Percentiles rank a stretch among this genome's conserved stretches.
phyloP scores from a whole-genome alignment of 225 moss, liverwort and hornwort species.

The Climacium dendroides region DNA sequence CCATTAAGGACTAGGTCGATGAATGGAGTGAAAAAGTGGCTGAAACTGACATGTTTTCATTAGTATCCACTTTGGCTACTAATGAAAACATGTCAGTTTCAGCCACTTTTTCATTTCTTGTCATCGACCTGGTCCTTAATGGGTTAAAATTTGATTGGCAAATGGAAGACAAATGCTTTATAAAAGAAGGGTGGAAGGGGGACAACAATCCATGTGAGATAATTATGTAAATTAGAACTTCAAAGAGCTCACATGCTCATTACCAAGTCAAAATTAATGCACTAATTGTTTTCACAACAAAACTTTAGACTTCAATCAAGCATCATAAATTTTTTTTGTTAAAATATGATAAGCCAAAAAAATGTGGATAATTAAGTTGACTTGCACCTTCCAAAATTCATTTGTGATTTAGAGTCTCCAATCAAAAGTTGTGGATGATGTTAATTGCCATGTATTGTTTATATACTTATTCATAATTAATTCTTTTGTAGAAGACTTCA shows the following conservation, averaged over 20 bases:
- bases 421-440: neutral
- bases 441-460: neutral
- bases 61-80: no score
- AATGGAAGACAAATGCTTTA: no score
- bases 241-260: neutral
- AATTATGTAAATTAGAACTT: neutral
- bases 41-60: no score
- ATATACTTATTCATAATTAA: neutral
- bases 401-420: neutral
- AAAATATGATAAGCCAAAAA: neutral
- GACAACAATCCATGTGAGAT: neutral
- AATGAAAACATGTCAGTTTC: no score
- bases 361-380: fast-evolving
- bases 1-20: no score
- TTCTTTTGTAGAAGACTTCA: no score
- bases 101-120: no score
- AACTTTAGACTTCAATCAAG: neutral
- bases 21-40: no score
- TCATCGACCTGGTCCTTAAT: no score
- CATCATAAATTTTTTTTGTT: fast-evolving
- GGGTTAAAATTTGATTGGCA: neutral
- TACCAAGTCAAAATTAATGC: neutral
- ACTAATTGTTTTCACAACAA: neutral
- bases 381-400: neutral
- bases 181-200: fast-evolving